Base-by-base conservation (phyloP, 2,329 filamentous ascomycete species). In the Aspergillus ruber region DNA sequence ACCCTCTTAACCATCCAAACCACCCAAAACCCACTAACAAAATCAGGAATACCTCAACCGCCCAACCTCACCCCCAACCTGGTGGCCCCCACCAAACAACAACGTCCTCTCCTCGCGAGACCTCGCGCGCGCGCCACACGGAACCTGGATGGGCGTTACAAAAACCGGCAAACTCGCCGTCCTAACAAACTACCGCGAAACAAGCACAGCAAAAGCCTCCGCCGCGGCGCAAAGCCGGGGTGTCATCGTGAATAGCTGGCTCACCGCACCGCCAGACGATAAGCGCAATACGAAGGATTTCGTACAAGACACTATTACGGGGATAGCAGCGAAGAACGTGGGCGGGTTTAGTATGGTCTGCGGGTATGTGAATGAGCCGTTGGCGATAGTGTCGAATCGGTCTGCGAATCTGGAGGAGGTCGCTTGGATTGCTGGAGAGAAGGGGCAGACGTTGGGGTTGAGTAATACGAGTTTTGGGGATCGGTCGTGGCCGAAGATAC, bases 101-200 rank as follows among this genome's bases (percentile, higher is more conserved):
- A 71, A 82, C 46, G 73, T 83, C 40, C 68, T 83, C 3, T 79
- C 77, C 17, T 79, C 79, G 6, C 77, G 79, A 20, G 80, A 83
- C 57, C 70, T 82, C 9, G 75, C 80, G 45, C 76, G 79, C 9
- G 60, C 72, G 6, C 73, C 70, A 25, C 76, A 78, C 45, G 80
- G 80, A 15, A 83, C 80, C 50, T 83, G 80, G 80, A 73, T 83
- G 10, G 80, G 78, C 45, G 70, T 83, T 49, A 82, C 79, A 5
- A 72, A 69, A 23, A 70, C 79, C 53, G 80, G 80, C 42, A 76
- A 77, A 41, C 62, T 83, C 29, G 79, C 79, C 8, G 76, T 81
- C 9, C 68, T 83, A 20, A 83, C 80, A 41, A 83, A 83, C 60
- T 83, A 80, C 61, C 77, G 78, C 38, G 80, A 82, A 58, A 64